phyloP scores from a whole-genome alignment of 192 early-diverging fungal genomes.

The Lunasporangiospora selenospora region DNA sequence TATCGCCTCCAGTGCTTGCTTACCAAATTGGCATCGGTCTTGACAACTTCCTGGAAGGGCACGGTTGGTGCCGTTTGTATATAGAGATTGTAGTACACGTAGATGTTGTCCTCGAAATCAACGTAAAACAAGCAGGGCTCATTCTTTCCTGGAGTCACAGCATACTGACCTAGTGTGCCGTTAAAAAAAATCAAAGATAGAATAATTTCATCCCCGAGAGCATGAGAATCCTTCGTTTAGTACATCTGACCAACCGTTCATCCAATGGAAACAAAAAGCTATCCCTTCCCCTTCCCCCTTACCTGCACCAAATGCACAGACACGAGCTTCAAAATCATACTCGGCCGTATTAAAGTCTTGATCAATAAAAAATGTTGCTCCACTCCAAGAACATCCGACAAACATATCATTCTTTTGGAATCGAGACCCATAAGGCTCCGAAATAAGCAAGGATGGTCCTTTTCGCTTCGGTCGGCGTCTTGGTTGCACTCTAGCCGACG shows the following conservation, averaged over 20 bases:
- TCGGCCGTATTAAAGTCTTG: constrained; percentile 55
- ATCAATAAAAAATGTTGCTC: constrained; percentile 63
- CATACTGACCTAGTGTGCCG: constrained; percentile 52
- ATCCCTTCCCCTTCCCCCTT: background rate
- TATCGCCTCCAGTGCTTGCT: background rate
- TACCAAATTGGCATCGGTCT: constrained; percentile 34
- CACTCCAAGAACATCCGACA: constrained; percentile 66
- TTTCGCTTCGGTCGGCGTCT: too few species aligned
- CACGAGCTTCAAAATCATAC: constrained; percentile 64
- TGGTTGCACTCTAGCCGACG: too few species aligned
- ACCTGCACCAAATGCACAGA: constrained; percentile 68
- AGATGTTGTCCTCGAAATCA: constrained; percentile 68
- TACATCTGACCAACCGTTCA: background rate
- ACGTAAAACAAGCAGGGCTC: constrained; percentile 66
- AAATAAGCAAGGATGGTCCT: constrained; percentile 26
- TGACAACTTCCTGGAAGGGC: constrained; percentile 54
- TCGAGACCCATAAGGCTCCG: constrained; percentile 39
- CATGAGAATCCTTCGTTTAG: too few species aligned
- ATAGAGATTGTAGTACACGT: constrained; percentile 61
- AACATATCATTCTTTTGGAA: constrained; percentile 54
- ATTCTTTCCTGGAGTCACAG: constrained; percentile 53
- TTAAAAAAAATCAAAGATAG: background rate
- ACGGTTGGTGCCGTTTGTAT: constrained; percentile 53
- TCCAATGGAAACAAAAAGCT: background rate
- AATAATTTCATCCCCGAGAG: background rate